Base-by-base conservation (phyloP, 2,329 filamentous ascomycete species). In the Aspergillus cejpii region DNA sequence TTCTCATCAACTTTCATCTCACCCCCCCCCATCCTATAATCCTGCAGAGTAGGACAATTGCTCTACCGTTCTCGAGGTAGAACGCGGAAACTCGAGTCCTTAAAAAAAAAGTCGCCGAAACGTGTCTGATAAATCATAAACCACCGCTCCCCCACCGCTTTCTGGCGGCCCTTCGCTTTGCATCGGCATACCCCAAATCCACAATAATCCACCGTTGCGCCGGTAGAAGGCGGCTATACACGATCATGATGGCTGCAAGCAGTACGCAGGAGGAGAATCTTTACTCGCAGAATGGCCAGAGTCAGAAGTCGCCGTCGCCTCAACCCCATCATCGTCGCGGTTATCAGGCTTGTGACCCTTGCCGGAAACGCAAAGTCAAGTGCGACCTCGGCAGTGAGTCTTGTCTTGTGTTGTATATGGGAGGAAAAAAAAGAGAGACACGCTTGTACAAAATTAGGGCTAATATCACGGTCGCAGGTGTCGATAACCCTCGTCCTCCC, bases 401-500 rank as follows among this genome's bases (percentile, higher is more conserved):
- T n/a, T n/a, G n/a, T n/a, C n/a, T n/a, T n/a, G n/a, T n/a, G n/a
- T n/a, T n/a, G n/a, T n/a, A n/a, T n/a, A n/a, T n/a, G n/a, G n/a
- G 31, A 15, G 15, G 10, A 12, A 17, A 11, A 11, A 4, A 10
- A 34, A 34, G 4, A 2, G n/a, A n/a, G n/a, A n/a, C n/a, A n/a
- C n/a, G n/a, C n/a, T n/a, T n/a, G n/a, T n/a, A 20, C 14, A 33
- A 12, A 10, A 19, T 5, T 10, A 34, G 10, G 17, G 45, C 52
- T 57, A 37, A 55, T 52, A 39, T 43, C 31, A 37, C 41, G 39
- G 42, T 43, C 43, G 12, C 42, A 72, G 70, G 69, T 59, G 91
- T 97, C 63, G 92, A 97, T 70, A 91, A 92, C 59, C 92, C 92
- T 19, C 83, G 90, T 67, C 88, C 94, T 58, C 91, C 91, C 44